phyloP scores from a whole-genome alignment of 139 green algal genomes.

The Asterochloris erici region DNA sequence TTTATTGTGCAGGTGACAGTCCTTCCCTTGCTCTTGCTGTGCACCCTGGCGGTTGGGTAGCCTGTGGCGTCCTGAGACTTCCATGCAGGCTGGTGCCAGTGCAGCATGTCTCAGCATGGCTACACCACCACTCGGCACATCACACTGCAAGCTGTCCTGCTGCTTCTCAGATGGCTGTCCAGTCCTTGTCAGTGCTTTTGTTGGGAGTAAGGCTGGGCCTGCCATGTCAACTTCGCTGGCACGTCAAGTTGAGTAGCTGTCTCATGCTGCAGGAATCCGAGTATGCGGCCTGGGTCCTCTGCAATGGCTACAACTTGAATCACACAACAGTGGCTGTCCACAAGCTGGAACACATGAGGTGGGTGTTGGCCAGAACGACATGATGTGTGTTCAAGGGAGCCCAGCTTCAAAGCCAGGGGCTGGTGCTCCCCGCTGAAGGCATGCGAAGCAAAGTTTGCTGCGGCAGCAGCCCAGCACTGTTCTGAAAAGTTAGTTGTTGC shows the following conservation, averaged over 20 bases:
- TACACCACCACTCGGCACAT: not conserved
- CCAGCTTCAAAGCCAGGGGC: not conserved
- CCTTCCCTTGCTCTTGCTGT: not conserved
- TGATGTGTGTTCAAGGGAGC: not conserved
- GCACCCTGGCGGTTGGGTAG: not conserved
- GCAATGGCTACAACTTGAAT: conserved; percentile 80
- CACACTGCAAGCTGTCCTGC: not conserved
- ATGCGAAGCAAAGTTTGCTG: not conserved
- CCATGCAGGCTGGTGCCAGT: not conserved
- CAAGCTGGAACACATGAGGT: conserved; percentile 32
- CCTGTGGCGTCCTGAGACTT: not conserved
- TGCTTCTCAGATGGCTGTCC: not conserved
- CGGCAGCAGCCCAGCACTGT: not conserved
- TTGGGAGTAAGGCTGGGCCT: not conserved
- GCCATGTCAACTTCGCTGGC: not conserved
- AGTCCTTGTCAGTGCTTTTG: not conserved
- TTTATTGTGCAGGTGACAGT: not conserved
- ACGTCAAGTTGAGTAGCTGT: not conserved
- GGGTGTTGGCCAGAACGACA: not conserved
- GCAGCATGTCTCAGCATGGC: not conserved
- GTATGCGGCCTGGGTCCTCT: conserved; percentile 76
- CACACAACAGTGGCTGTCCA: conserved; percentile 80
- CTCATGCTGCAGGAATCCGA: conserved; percentile 44
- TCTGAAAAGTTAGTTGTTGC: no score
- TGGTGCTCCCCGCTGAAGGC: not conserved